Evolutionary conservation across 1,284 basidiomycete genomes (phyloP), one percentile per base, ranked within the genome.

Genomic region (Amylostereum areolatum): DNA sequence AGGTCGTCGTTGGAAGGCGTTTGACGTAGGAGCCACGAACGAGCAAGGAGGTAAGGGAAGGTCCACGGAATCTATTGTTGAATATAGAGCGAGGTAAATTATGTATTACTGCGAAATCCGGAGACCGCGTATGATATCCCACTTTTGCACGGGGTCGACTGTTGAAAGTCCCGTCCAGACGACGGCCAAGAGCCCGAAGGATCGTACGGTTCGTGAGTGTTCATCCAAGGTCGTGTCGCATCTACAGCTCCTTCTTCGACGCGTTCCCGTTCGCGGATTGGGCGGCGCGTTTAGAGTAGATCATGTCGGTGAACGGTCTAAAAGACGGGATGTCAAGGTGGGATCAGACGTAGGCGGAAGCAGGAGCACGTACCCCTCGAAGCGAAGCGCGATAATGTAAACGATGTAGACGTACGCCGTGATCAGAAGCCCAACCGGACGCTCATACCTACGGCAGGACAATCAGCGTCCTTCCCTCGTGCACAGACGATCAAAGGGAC

Each of bases 261-360:
- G 42, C 53, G 25, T 12, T n/a, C 59, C 52, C 39, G 55, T 53
- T 6, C 36, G 57, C 60, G 1, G 60, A 49, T 29, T 40, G 31
- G 44, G 67, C 63, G 2, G 72, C 72, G 36, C 81, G 79, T 43
- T 74, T 80, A 31, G 82, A 72, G 63, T 91, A 91, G 53, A 91
- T 90, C 83, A 83, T 87, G 64, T 84, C 79, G 28, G 88, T 91
- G 68, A 90, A 90, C 0, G 88, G 88, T 24, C 86, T 89, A 49
- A 11, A 39, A 51, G 32, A 29, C 25, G 18, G 18, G 18, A 18
- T 25, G 30, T 29, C 41, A 25, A 25, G 4, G 29, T 3, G 24
- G 10, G 5, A 33, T 53, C 30, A 30, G 39, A 58, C 27, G 58
- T 48, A 42, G 43, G 44, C n/a, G 6, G 12, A 32, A 34, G 27